Percentiles rank a stretch among this genome's conserved stretches.
These are phyloP conservation scores for Areca catechu DNA, from an alignment of 176 grass and related monocot species.

Conservation along the genomic window DNA sequence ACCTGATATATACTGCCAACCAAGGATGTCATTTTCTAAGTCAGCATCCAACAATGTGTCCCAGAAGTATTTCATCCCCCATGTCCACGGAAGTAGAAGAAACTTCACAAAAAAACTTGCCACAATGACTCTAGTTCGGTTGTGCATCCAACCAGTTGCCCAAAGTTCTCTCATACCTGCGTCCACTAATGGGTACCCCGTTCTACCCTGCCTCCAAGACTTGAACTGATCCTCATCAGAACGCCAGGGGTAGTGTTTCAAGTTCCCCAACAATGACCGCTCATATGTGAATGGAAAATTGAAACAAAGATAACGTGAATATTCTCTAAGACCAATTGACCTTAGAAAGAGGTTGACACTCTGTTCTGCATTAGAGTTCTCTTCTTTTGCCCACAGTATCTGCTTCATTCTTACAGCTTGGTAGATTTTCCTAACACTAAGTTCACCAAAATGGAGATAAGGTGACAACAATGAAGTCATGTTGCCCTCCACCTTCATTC, in stretches of 20 bases:
- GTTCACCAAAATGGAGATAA: conserved; percentile 87
- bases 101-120: conserved; percentile 84
- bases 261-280: conserved; percentile 69
- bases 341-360: conserved; percentile 60
- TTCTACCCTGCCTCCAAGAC: conserved; percentile 82
- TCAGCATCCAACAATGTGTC: conserved; percentile 89
- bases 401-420: conserved; percentile 48
- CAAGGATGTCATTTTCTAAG: conserved; percentile 89
- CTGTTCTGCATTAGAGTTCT: conserved; percentile 40
- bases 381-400: conserved; percentile 67
- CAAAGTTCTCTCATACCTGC: conserved; percentile 97
- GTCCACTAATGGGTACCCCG: conserved; percentile 92
- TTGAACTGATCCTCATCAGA: conserved; percentile 64
- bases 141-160: conserved; percentile 96
- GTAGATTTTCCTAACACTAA: conserved; percentile 79
- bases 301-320: conserved; percentile 90
- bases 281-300: conserved; percentile 93
- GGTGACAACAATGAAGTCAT: conserved; percentile 80
- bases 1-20: conserved; percentile 96
- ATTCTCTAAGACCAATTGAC: conserved; percentile 83
- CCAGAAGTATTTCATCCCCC: conserved; percentile 99
- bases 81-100: conserved; percentile 79
- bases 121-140: conserved; percentile 66
- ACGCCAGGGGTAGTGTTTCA: conserved; percentile 78
- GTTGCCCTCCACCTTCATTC: conserved; percentile 66